Conservation (phyloP, 352 stramenopile species). For the Phytopythium chamaehyphon region DNA sequence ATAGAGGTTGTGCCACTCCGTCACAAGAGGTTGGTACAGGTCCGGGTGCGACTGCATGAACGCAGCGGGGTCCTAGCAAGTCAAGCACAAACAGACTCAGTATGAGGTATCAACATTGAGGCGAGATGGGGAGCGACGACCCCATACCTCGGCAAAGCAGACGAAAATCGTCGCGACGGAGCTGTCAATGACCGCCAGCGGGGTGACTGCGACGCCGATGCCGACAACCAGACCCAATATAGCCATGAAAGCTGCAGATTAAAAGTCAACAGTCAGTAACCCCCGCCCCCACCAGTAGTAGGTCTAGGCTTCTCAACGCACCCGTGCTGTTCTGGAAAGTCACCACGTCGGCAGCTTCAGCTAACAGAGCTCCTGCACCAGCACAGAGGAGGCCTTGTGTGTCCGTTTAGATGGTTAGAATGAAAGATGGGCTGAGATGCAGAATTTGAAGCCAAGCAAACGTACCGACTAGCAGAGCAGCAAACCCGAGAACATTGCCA, state of each 20-base stretch:
- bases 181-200: conserved; percentile 91
- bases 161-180: conserved; percentile 96
- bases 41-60: conserved; percentile 79
- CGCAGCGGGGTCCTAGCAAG: conserved; percentile 62
- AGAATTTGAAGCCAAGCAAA: not conserved
- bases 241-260: conserved; percentile 44
- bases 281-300: not conserved
- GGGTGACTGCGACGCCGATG: conserved; percentile 83
- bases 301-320: conserved; percentile 11
- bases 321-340: conserved; percentile 65
- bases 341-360: conserved; percentile 44
- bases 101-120: not conserved
- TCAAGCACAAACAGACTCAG: not conserved
- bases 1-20: conserved; percentile 88
- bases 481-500: conserved; percentile 88
- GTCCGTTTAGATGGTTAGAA: not conserved
- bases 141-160: conserved; percentile 90
- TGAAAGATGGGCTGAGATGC: not conserved
- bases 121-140: not conserved
- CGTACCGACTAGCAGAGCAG: conserved; percentile 83
- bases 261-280: not conserved
- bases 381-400: conserved; percentile 66
- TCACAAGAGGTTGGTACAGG: conserved; percentile 76
- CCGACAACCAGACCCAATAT: conserved; percentile 89
- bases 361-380: conserved; percentile 46